phyloP scores from a whole-genome alignment of 192 early-diverging fungal genomes.

The Rhizophagus clarus region DNA sequence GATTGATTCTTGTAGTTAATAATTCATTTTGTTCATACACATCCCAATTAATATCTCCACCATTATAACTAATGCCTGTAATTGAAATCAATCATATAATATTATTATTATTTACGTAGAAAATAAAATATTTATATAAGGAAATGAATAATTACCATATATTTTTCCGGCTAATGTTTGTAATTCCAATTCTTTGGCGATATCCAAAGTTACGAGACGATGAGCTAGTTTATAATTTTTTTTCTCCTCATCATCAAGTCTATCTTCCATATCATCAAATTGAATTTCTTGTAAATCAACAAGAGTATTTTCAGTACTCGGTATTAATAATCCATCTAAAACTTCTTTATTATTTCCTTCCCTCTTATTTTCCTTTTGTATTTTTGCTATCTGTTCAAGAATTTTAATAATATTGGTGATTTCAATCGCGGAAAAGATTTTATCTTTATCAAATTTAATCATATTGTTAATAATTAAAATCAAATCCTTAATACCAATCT shows the following conservation, averaged over 20 bases:
- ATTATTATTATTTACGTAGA: too few relatives aligned
- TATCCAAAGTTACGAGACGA: background rate
- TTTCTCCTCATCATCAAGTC: background rate
- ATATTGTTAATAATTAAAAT: background rate
- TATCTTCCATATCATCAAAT: background rate
- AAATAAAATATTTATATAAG: too few relatives aligned
- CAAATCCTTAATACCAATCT: background rate
- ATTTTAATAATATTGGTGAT: background rate
- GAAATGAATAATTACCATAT: background rate
- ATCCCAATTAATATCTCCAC: background rate
- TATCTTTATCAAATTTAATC: background rate
- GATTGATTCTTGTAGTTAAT: background rate
- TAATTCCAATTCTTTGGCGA: background rate
- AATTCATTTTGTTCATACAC: background rate
- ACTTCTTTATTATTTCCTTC: background rate
- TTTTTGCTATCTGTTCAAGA: conserved; percentile 9
- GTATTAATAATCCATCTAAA: conserved; percentile 8
- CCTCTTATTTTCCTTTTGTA: background rate
- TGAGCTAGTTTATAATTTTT: background rate
- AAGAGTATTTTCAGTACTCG: background rate
- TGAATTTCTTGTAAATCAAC: conserved; percentile 7
- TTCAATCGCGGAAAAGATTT: background rate
- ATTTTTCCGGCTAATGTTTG: background rate
- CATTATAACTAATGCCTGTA: background rate
- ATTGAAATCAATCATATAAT: background rate